Base-by-base conservation (phyloP, 2,329 filamentous ascomycete species). In the Aspergillus sp. region DNA sequence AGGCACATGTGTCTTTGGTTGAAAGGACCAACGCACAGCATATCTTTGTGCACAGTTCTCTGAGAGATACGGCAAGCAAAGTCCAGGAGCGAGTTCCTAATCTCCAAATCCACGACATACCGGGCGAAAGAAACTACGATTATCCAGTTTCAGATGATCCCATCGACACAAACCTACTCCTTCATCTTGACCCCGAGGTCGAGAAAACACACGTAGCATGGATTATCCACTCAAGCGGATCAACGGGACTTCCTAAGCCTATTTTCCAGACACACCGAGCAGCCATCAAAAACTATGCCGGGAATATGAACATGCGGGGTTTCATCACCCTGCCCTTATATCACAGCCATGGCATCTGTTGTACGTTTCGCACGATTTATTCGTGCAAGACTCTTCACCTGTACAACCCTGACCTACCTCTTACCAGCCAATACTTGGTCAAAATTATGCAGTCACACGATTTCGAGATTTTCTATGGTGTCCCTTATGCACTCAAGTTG, bases 401-500 rank as follows among this genome's bases (percentile, higher is more conserved):
- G 44, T 84, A 81, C 66, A 86, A 83, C 60, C 79, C 82, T 3
- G 73, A 75, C 2, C 65, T 86, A 3, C 85, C 86, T 0, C 68
- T 87, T 3, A 85, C 85, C 0, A 74, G 73, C 2, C 72, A 76
- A n/a, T 74, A 79, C 15, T 70, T 86, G 2, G 69, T 82, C 2
- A 66, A 72, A 5, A 78, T 78, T 11, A 76, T 85, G 63, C 62
- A 70, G 7, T 68, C 67, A 7, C 67, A 78, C 56, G 61, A 77
- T 17, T 77, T 80, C 0, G 79, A 87, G 53, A 80, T 83, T 19
- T 81, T 89, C 33, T 81, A 86, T 56, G 80, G 78, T 3, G 86
- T 89, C 0, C 86, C 87, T 0, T 89, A 88, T 62, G 81, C 84
- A 0, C 69, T 90, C 17, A 88, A 89, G 64, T 72, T 90, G 0